Base-by-base conservation (phyloP, 371 early-diverging fungal genomes). In the Umbelopsis sp. region DNA sequence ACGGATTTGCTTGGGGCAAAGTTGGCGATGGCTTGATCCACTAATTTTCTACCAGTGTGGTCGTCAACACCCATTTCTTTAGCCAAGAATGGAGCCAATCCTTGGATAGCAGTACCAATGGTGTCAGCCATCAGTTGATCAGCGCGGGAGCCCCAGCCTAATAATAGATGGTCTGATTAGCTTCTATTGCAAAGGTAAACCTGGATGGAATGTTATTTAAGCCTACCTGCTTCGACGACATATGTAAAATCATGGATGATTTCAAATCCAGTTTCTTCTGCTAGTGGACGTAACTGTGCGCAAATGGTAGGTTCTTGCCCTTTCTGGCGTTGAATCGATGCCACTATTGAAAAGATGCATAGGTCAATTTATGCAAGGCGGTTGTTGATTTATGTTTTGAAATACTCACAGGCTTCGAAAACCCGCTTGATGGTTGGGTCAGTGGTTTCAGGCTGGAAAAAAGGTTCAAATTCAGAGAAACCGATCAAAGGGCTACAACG, bases 271-370 rank as follows among this genome's bases (percentile, higher is more conserved):
- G 74, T 74, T 20, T 77, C 66, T 50, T 71, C 52, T 38, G 84
- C 29, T 20, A 82, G 44, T 1, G 51, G 41, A 10, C 70, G 74
- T 29, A 88, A 50, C 51, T 86, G 81, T 46, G 63, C 69, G 25
- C 82, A 76, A 32, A 80, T 80, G 65, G 74, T 81, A 12, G 85
- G 76, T n/a, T 87, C 86, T 50, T 85, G 80, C 24, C 84, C 86
- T 50, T 16, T 57, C 57, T 57, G 37, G 35, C 57, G 57, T 4
- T 57, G 57, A 10, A 57, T 12, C 12, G 32, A 35, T 12, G 57
- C 35, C 22, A 57, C 57, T 57, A 3, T 35, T 35, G 12, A 14
- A 18, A 18, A 16, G 18, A 57, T 29, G 11, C 3, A 0, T 16
- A 35, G 11, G 53, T 16, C 11, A 22, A 64, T 51, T 25, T 22